A percentile compares a stretch with the other conserved stretches of the same genome.
phyloP scores from a whole-genome alignment of 2,329 filamentous ascomycete genomes.

The Tympanopsis confertula region DNA sequence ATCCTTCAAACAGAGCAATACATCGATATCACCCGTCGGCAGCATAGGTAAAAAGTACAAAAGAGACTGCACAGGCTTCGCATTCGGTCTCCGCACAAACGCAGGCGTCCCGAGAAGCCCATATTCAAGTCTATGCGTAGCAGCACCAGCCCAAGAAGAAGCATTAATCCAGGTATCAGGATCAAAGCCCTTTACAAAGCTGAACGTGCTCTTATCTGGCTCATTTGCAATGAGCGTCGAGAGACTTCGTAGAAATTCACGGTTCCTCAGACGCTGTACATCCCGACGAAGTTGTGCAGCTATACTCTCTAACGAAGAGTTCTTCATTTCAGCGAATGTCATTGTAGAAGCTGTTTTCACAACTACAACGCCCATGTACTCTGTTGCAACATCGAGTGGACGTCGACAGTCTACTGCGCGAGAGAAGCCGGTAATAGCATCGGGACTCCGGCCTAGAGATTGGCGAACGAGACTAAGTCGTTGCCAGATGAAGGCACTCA shows the following conservation, averaged over 20 bases:
- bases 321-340: background rate
- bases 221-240: background rate
- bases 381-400: background rate
- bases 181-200: background rate
- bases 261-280: background rate
- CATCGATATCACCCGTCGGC: slow-evolving; percentile 3
- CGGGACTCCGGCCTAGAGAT: background rate
- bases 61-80: slow-evolving; percentile 5
- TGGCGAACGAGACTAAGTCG: background rate
- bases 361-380: background rate
- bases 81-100: slow-evolving; percentile 4
- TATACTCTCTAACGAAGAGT: background rate
- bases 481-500: background rate
- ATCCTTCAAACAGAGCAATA: slow-evolving; percentile 4
- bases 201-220: background rate
- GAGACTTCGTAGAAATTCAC: background rate
- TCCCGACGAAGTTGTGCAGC: background rate
- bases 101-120: slow-evolving; percentile 3
- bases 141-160: background rate
- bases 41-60: slow-evolving; percentile 6
- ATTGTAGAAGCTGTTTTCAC: background rate
- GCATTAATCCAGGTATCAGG: background rate
- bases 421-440: background rate
- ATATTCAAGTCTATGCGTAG: background rate
- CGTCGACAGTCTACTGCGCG: background rate